Conservation (phyloP, 306 rosid genomes). For the Heteromeles arbutifolia region DNA sequence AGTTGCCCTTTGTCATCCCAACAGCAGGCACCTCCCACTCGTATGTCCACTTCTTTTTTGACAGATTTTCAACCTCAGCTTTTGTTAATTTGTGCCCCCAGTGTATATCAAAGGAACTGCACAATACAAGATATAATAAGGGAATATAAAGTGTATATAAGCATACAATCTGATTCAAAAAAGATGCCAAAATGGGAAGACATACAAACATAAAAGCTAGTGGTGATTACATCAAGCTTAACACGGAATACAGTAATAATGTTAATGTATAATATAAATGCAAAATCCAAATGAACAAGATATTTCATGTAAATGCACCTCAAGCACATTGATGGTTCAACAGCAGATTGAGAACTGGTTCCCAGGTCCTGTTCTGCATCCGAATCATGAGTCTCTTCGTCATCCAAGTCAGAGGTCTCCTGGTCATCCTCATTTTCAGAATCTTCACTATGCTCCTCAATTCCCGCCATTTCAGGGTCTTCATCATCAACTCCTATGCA, state of each 20-base stretch:
- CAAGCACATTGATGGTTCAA: conserved; percentile 28
- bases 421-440: conserved; percentile 43
- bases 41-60: conserved; percentile 42
- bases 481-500: conserved; percentile 35
- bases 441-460: conserved; percentile 25
- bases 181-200: no score
- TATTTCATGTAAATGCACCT: conserved; percentile 40
- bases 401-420: background rate
- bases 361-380: conserved; percentile 41
- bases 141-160: background rate
- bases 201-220: background rate
- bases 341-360: conserved; percentile 21
- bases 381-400: conserved; percentile 17
- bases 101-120: conserved; percentile 64
- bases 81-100: conserved; percentile 52
- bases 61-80: conserved; percentile 51
- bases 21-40: conserved; percentile 67
- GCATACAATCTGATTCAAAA: background rate
- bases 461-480: conserved; percentile 20
- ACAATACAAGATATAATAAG: background rate
- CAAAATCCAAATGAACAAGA: background rate
- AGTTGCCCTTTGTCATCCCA: conserved; percentile 71
- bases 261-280: background rate
- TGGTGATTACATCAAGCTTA: background rate
- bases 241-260: background rate